A percentile compares a stretch with the other conserved stretches of the same genome.
Evolutionary conservation across 768 basidiomycete species (phyloP).

Genomic region (Coprinellus micaceus): DNA sequence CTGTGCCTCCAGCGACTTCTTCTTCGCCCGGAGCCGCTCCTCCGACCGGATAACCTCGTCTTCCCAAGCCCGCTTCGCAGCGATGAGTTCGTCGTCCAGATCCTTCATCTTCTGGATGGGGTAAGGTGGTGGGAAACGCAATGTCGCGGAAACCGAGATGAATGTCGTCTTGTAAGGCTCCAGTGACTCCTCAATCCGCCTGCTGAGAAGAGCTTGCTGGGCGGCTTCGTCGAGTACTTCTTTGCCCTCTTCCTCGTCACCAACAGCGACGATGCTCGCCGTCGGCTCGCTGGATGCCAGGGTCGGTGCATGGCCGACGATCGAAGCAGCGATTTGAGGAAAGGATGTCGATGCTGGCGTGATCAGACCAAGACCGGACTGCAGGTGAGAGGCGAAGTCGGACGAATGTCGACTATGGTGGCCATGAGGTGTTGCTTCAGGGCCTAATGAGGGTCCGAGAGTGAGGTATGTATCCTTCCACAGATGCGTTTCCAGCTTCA

Average conservation of each 20-base stretch:
- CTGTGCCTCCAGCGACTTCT: conserved; percentile 42
- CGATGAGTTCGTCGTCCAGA: conserved; percentile 72
- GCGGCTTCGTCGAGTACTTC: conserved; percentile 69
- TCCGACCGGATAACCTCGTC: conserved; percentile 80
- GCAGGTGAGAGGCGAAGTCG: conserved; percentile 13
- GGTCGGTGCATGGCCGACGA: neutral
- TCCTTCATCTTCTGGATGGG: conserved; percentile 86
- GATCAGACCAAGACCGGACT: neutral
- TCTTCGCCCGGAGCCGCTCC: conserved; percentile 49
- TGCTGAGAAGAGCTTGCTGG: conserved; percentile 63
- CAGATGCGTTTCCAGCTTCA: conserved; percentile 91
- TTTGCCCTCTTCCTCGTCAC: conserved; percentile 27
- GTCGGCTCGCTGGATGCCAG: neutral
- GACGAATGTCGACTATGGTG: neutral
- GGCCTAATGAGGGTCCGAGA: conserved; percentile 54
- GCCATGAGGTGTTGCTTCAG: conserved; percentile 58
- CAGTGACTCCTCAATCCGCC: conserved; percentile 77
- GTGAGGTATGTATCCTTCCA: conserved; percentile 88
- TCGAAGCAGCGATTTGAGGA: no score
- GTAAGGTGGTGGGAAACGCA: conserved; percentile 90
- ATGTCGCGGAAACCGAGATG: conserved; percentile 89
- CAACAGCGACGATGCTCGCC: conserved; percentile 14
- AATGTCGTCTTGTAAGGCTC: conserved; percentile 82
- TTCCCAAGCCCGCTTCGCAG: conserved; percentile 75
- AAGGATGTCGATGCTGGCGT: conserved; percentile 10